A percentile compares a stretch with the other conserved stretches of the same genome.
Conservation (phyloP, 176 grass and related monocot genomes). For the Ampelocalamus luodianensis region DNA sequence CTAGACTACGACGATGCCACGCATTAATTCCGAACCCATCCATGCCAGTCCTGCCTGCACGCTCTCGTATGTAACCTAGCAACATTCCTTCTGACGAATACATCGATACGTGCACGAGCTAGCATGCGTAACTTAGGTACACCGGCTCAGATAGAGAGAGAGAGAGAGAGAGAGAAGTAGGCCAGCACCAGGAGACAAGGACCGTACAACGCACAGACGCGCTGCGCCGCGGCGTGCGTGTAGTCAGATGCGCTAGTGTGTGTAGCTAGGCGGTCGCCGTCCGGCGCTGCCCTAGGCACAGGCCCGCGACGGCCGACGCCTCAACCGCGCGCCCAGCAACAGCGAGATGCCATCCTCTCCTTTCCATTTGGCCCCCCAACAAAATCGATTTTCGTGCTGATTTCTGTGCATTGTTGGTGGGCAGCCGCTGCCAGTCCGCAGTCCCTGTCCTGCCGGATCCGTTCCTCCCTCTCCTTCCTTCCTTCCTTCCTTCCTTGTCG, state of each 20-base stretch:
- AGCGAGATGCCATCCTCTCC: conserved; percentile 46
- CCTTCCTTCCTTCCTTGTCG: not conserved
- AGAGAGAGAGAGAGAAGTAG: too few relatives aligned
- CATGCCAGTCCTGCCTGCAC: too few relatives aligned
- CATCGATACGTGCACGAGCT: too few relatives aligned
- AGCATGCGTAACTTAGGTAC: not conserved
- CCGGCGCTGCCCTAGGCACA: not conserved
- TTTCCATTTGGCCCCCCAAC: too few relatives aligned
- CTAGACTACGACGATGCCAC: too few relatives aligned
- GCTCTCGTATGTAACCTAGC: too few relatives aligned
- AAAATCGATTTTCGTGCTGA: not conserved
- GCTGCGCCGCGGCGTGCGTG: not conserved
- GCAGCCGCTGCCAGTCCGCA: conserved; percentile 14
- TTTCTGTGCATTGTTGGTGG: not conserved
- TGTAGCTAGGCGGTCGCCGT: conserved; percentile 28
- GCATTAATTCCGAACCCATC: too few relatives aligned
- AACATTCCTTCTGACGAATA: too few relatives aligned
- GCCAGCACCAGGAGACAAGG: not conserved
- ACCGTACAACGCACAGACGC: not conserved
- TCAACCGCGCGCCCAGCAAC: conserved; percentile 34
- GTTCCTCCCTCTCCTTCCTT: not conserved
- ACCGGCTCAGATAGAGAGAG: too few relatives aligned
- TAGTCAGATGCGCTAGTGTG: not conserved
- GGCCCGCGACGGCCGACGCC: conserved; percentile 25
- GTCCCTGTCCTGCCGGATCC: conserved; percentile 46